These are phyloP conservation scores for Rhodosporidiobolus odoratus DNA, from an alignment of 768 basidiomycete species.

Conservation along the genomic window DNA sequence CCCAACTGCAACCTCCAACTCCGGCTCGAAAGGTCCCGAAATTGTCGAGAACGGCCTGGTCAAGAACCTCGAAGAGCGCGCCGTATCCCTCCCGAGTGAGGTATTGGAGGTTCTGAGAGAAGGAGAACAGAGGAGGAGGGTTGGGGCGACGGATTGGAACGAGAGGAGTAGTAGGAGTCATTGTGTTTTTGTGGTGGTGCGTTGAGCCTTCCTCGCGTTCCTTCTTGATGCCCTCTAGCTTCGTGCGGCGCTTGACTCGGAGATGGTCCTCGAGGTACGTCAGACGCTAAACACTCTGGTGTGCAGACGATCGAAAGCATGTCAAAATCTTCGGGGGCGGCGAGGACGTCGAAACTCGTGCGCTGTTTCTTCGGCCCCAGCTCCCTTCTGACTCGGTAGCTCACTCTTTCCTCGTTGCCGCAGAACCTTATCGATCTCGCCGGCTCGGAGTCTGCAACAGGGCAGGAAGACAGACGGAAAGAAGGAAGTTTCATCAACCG, in stretches of 20 bases:
- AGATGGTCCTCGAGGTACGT: too few relatives aligned
- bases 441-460: constrained; percentile 92
- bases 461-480: constrained; percentile 87
- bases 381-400: not conserved
- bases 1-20: not conserved
- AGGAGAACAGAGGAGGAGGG: constrained; percentile 80
- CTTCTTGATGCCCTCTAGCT: not conserved
- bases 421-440: constrained; percentile 92
- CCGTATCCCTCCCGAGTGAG: constrained; percentile 81
- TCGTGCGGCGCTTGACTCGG: not conserved
- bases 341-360: constrained; percentile 60
- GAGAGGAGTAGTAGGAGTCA: constrained; percentile 90
- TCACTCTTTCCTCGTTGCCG: not conserved
- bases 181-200: constrained; percentile 83
- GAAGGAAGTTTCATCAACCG: constrained; percentile 94
- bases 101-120: constrained; percentile 77
- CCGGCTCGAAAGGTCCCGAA: constrained; percentile 58
- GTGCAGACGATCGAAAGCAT: constrained; percentile 36
- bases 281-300: too few relatives aligned
- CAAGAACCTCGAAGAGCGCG: constrained; percentile 78
- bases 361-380: constrained; percentile 4
- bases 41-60: constrained; percentile 54
- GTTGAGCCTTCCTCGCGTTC: constrained; percentile 17
- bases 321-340: constrained; percentile 50
- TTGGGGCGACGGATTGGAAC: constrained; percentile 99